Evolutionary conservation across 306 rosid genomes (phyloP), one percentile per base, ranked within the genome.

Genomic region (Fragaria iinumae): DNA sequence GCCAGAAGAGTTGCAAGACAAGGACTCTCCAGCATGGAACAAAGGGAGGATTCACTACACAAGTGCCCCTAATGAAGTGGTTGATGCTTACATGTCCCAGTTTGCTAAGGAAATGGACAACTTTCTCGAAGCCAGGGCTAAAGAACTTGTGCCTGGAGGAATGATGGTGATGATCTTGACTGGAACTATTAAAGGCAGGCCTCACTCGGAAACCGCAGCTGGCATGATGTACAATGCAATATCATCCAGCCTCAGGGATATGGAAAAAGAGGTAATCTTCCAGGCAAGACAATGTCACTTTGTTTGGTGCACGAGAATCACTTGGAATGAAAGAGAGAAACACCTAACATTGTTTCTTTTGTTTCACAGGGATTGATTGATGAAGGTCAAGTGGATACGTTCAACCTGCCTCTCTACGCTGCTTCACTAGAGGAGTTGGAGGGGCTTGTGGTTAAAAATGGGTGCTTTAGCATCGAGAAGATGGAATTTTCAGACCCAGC

Each of bases 331-430:
- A 50, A n/a, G 49, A 53, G 20, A 0, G 59, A 18, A 53, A 53
- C 59, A 20, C 3, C 11, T 3, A 6, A 55, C 62, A n/a, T n/a
- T 49, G 55, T 49, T 49, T 17, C 2, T 5, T 17, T 50, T 50
- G 56, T 20, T 56, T 56, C 29, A 9, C 72, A 89, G 89, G 89
- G 93, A 4, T 12, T 71, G 16, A 72, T 87, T 48, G 56, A 78
- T 10, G 88, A 89, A 82, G 75, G 79, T 55, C 10, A 78, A 67
- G 85, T 87, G 73, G 89, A 87, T 68, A 72, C 85, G 11, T 90
- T 90, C 82, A 90, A 90, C 63, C 36, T 88, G 78, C 91, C 91
- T 5, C 16, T 62, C 34, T 90, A 90, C 39, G 76, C 87, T 7
- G 85, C 88, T 13, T 50, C 77, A 11, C 87, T 82, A 14, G 87